A percentile compares a stretch with the other conserved stretches of the same genome.
Conservation (phyloP, 805 yeast species). For the Pichia gijzeniarum region DNA sequence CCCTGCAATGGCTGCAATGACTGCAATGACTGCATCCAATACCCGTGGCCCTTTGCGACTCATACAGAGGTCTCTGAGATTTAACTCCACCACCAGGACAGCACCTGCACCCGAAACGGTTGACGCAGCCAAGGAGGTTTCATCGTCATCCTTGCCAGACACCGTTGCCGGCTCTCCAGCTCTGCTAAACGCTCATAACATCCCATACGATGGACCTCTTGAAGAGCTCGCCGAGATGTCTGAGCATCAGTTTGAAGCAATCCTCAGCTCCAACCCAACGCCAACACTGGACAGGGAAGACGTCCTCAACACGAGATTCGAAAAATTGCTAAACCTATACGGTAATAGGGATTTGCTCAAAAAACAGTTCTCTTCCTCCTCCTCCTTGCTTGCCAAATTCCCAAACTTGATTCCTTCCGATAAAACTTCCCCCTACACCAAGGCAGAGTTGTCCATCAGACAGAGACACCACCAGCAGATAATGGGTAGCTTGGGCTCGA, state of each 20-base stretch:
- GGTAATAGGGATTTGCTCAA: conserved; percentile 20
- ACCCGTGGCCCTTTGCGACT: too few species aligned
- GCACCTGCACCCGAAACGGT: too few species aligned
- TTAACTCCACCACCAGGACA: too few species aligned
- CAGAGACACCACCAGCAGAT: conserved; percentile 54
- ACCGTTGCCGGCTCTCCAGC: too few species aligned
- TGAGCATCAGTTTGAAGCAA: conserved; percentile 22
- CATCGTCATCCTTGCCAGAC: too few species aligned
- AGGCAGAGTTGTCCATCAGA: conserved; percentile 72
- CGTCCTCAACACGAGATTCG: conserved; percentile 22
- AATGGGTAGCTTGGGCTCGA: conserved; percentile 59
- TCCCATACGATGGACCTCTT: conserved; percentile 10
- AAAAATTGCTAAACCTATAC: conserved; percentile 23
- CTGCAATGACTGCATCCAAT: background rate
- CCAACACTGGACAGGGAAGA: conserved; percentile 29
- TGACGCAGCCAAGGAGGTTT: too few species aligned
- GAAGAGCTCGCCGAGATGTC: conserved; percentile 20
- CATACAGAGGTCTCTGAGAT: too few species aligned
- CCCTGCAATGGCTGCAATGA: background rate
- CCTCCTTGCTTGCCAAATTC: conserved; percentile 31
- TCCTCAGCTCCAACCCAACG: conserved; percentile 20
- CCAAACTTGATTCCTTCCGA: conserved; percentile 63
- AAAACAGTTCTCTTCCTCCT: conserved; percentile 20
- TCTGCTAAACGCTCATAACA: conserved; percentile 8
- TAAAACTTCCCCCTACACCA: conserved; percentile 59